A percentile compares a stretch with the other conserved stretches of the same genome.
Conservation (phyloP, 495 filamentous ascomycete species). For the Saxispiralis lemnorum region DNA sequence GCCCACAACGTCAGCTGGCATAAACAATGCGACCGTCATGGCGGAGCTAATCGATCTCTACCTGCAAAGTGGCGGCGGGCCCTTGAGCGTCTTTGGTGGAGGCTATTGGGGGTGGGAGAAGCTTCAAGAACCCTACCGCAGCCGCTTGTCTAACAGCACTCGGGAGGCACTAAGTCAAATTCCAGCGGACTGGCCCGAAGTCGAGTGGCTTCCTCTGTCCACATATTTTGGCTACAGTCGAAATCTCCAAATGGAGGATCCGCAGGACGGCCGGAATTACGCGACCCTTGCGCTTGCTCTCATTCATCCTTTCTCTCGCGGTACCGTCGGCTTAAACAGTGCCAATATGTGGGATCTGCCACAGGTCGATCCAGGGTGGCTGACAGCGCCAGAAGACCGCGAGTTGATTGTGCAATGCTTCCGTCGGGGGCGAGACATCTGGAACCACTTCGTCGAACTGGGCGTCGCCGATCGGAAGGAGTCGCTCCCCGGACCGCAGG, state of each 20-base stretch:
- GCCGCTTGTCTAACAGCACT: slow-evolving; percentile 9
- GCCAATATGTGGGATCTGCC: slow-evolving; percentile 28
- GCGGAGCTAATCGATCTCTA: slow-evolving; percentile 27
- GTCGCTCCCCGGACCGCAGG: slow-evolving; percentile 28
- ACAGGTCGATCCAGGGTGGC: slow-evolving; percentile 37
- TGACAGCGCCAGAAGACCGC: slow-evolving; percentile 27
- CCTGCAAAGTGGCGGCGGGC: slow-evolving; percentile 25
- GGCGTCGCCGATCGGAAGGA: slow-evolving; percentile 28
- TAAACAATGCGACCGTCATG: background rate
- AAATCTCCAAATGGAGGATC: slow-evolving; percentile 11
- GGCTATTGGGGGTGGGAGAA: slow-evolving; percentile 16
- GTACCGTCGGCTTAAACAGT: slow-evolving; percentile 34
- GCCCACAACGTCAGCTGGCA: background rate
- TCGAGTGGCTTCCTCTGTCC: slow-evolving; percentile 29
- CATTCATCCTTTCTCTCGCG: slow-evolving; percentile 31
- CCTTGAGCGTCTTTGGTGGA: slow-evolving; percentile 5
- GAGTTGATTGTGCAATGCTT: slow-evolving; percentile 30
- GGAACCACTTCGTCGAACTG: slow-evolving; percentile 25
- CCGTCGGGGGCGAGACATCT: slow-evolving; percentile 33
- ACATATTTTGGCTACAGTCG: slow-evolving; percentile 3
- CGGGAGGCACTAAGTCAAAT: slow-evolving; percentile 23
- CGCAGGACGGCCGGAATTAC: background rate
- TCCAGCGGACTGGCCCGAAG: slow-evolving; percentile 40
- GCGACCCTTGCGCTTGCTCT: slow-evolving; percentile 28
- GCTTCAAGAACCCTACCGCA: slow-evolving; percentile 10